phyloP scores from a whole-genome alignment of 2,329 filamentous ascomycete species.

The Pestalotiopsis sp. region DNA sequence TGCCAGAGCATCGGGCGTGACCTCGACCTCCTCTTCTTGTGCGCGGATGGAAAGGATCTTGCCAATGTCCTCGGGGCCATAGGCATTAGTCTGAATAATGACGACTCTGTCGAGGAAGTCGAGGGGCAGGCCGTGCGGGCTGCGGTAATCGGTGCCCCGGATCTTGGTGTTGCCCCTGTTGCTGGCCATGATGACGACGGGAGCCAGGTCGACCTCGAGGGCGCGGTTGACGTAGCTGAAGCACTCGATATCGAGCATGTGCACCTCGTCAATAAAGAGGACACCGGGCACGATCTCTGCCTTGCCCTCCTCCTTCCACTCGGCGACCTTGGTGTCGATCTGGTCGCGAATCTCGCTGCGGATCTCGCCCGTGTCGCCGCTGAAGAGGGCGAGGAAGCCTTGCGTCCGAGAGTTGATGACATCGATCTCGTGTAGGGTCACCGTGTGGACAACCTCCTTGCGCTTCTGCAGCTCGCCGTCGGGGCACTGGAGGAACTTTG shows the following conservation, averaged over 20 bases:
- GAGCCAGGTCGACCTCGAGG: slow-evolving; percentile 90
- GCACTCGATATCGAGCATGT: slow-evolving; percentile 99
- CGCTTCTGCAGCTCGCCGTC: slow-evolving; percentile 97
- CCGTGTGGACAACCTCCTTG: slow-evolving; percentile 95
- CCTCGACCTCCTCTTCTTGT: slow-evolving; percentile 92
- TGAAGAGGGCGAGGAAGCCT: slow-evolving; percentile 95
- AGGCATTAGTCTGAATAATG: slow-evolving; percentile 92
- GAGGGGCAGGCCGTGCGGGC: slow-evolving; percentile 89
- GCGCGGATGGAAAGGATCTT: slow-evolving; percentile 93
- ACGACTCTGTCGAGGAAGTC: slow-evolving; percentile 96
- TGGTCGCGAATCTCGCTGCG: slow-evolving; percentile 96
- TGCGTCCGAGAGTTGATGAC: slow-evolving; percentile 99
- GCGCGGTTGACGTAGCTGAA: slow-evolving; percentile 99
- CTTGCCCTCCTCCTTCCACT: slow-evolving; percentile 99
- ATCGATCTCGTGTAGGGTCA: slow-evolving; percentile 96
- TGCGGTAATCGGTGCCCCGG: slow-evolving; percentile 89
- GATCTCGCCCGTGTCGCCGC: slow-evolving; percentile 97
- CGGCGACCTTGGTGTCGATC: slow-evolving; percentile 98
- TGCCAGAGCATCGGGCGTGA: slow-evolving; percentile 86
- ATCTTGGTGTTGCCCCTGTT: slow-evolving; percentile 93
- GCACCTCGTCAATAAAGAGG: slow-evolving; percentile 97
- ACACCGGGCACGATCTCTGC: slow-evolving; percentile 97
- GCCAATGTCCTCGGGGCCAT: slow-evolving; percentile 81
- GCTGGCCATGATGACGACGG: slow-evolving; percentile 99
- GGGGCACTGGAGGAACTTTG: slow-evolving; percentile 96